A percentile compares a stretch with the other conserved stretches of the same genome.
Evolutionary conservation across 495 filamentous ascomycete species (phyloP).

Genomic region (Aspergillus kassunensis): DNA sequence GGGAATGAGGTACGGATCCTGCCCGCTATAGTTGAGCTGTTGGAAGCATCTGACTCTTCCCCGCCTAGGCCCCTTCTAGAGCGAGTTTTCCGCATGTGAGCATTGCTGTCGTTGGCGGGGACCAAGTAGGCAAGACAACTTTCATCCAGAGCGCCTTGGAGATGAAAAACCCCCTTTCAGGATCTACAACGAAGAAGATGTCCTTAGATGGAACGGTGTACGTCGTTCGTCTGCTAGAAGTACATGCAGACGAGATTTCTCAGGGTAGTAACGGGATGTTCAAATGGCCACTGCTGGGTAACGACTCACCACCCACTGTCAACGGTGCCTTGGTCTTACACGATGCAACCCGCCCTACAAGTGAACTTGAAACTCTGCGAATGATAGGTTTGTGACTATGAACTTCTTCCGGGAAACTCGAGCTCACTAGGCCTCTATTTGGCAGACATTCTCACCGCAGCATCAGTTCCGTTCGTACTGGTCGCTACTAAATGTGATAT

Average conservation of each 20-base stretch:
- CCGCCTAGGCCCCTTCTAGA: constrained; percentile 24
- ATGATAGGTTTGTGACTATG: constrained; percentile 46
- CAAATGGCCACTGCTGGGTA: constrained; percentile 72
- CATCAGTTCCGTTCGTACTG: constrained; percentile 66
- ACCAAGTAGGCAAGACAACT: constrained; percentile 81
- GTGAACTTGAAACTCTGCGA: constrained; percentile 61
- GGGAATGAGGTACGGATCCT: constrained; percentile 28
- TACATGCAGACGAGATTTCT: constrained; percentile 43
- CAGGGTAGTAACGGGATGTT: constrained; percentile 55
- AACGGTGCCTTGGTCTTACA: constrained; percentile 84
- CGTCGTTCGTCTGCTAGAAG: constrained; percentile 76
- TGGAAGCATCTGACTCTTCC: constrained; percentile 14
- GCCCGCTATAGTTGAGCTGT: background rate
- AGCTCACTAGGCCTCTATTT: background rate
- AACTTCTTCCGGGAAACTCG: background rate
- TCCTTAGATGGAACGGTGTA: constrained; percentile 72
- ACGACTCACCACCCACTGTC: constrained; percentile 64
- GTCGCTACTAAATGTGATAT: constrained; percentile 87
- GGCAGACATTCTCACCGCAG: constrained; percentile 63
- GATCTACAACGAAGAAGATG: constrained; percentile 63
- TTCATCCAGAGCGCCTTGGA: constrained; percentile 81
- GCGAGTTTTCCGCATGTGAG: constrained; percentile 56
- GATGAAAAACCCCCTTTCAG: constrained; percentile 53
- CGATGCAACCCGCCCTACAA: constrained; percentile 73
- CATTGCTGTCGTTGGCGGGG: constrained; percentile 78